These are phyloP conservation scores for Tolypocladium cylindrosporum DNA, from an alignment of 2,329 filamentous ascomycete genomes.

Conservation along the genomic window DNA sequence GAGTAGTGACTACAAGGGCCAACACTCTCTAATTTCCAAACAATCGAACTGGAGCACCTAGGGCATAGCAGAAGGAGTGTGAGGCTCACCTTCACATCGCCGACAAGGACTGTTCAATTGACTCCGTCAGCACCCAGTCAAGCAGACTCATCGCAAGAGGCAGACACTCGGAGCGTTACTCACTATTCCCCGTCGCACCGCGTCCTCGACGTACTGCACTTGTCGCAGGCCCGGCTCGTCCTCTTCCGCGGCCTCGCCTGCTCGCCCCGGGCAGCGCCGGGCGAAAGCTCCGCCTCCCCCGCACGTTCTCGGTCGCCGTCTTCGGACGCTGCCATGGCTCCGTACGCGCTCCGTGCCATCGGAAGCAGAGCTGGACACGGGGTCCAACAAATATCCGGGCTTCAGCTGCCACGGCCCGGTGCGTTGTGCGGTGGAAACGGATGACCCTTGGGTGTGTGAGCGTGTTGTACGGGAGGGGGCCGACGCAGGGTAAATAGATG, in stretches of 20 bases:
- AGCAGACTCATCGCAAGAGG: not conserved
- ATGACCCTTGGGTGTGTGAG: not conserved
- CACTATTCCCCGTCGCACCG: conserved; percentile 34
- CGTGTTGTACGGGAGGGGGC: not conserved
- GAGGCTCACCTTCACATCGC: conserved; percentile 23
- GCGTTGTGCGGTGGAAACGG: not conserved
- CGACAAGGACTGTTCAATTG: conserved; percentile 14
- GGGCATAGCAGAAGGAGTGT: not conserved
- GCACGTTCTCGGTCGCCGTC: not conserved
- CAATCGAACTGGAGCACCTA: too few relatives aligned
- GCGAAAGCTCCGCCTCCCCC: not conserved
- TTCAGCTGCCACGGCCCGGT: not conserved
- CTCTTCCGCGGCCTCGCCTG: conserved; percentile 17
- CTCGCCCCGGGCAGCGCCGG: conserved; percentile 1
- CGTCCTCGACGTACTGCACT: conserved; percentile 27
- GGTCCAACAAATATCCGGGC: not conserved
- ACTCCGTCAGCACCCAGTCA: not conserved
- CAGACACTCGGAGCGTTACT: conserved; percentile 7
- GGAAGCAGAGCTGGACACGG: not conserved
- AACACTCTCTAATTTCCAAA: too few relatives aligned
- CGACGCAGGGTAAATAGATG: not conserved
- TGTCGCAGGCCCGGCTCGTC: conserved; percentile 20
- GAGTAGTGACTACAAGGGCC: not conserved
- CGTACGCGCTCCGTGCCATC: not conserved
- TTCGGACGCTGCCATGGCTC: not conserved